Base-by-base conservation (phyloP, 2,329 filamentous ascomycete genomes). In the Aspergillus clavatus region DNA sequence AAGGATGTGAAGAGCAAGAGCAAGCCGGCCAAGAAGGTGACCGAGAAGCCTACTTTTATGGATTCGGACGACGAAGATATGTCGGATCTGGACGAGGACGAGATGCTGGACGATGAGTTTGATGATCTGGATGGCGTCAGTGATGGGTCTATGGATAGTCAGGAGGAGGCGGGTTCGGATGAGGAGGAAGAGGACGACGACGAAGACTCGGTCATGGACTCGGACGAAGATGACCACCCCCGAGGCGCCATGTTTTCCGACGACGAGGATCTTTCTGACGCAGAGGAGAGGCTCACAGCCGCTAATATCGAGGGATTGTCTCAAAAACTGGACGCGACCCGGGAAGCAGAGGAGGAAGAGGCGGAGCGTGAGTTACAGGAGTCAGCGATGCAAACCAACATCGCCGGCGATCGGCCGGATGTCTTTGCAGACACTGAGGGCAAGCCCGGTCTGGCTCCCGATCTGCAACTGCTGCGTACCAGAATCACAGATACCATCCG, bases 281-380 rank as follows among this genome's bases (percentile, higher is more conserved):
- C 82, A 4, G 89, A 95, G 70, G 90, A 96, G 71, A 85, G 84
- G 65, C 78, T 98, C 55, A 98, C 89, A 41, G 90, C 90, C 1
- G 93, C 93, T 51, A 98, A 98, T 68, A 97, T 98, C 52, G 93
- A 86, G 59, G 93, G 93, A 47, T 74, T 98, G 45, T 90, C 91
- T 44, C 79, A 83, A 57, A 91, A 89, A 67, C 71, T 98, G 46
- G 91, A 98, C 65, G 75, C 80, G 60, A 76, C 93, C 62, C 75
- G 80, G 61, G 86, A 86, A 36, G 78, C 85, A 48, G 87, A 95
- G 52, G 88, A 84, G 14, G 89, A 83, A 19, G 87, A 90, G 51
- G 89, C 88, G 19, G 82, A 90, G 57, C 86, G 84, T 26, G 93
- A 98, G 67, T 72, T 97, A 63, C 82, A 89, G 62, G 87, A 96